phyloP scores from a whole-genome alignment of 176 grass and related monocot genomes.

The Leersia perrieri region DNA sequence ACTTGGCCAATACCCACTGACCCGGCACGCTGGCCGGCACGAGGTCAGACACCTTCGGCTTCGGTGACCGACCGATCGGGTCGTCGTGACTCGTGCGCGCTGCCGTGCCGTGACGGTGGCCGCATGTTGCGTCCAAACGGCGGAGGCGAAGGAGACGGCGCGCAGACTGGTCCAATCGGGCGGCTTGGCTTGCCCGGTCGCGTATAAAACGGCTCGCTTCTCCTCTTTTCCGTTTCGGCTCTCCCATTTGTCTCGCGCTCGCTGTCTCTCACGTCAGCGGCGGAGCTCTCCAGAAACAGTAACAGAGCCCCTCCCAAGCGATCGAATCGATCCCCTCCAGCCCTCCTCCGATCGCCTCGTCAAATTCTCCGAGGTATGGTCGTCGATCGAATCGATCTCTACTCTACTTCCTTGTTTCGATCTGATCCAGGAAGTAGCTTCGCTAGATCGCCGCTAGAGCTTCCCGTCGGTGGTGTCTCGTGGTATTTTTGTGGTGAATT shows the following conservation, averaged over 20 bases:
- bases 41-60: neutral
- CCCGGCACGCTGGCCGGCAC: neutral
- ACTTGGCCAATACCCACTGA: neutral
- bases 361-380: conserved; percentile 25
- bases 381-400: neutral
- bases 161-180: conserved; percentile 11
- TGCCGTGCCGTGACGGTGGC: neutral
- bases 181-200: conserved; percentile 28
- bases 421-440: neutral
- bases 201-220: conserved; percentile 12
- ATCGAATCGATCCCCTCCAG: conserved; percentile 21
- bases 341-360: neutral
- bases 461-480: neutral
- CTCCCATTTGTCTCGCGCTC: conserved; percentile 34
- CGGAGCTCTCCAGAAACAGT: conserved; percentile 22
- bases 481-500: neutral
- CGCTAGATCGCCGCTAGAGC: neutral
- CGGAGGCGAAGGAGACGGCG: neutral
- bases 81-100: neutral
- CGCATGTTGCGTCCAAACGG: neutral
- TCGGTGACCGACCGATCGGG: no score
- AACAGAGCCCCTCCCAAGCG: neutral
- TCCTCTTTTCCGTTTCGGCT: neutral
- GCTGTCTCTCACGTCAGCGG: conserved; percentile 38
- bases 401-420: neutral